Conservation (phyloP, 805 yeast genomes). For the Wickerhamiella cacticola region DNA sequence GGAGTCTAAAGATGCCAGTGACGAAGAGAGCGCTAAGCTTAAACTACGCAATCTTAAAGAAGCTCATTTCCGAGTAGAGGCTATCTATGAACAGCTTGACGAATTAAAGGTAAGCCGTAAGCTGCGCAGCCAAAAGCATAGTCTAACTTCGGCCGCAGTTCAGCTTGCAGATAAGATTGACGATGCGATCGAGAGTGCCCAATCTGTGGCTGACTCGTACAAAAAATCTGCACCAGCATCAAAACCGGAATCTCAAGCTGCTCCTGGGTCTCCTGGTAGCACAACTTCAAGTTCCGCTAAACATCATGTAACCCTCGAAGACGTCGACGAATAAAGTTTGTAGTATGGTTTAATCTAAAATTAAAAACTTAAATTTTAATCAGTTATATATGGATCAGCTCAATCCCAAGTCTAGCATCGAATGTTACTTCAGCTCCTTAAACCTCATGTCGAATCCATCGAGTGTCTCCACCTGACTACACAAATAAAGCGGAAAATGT, state of each 20-base stretch:
- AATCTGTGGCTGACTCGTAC: not conserved
- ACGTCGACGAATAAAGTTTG: conserved; percentile 12
- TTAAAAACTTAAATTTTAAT: not conserved
- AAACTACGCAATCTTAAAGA: conserved; percentile 4
- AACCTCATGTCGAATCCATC: not conserved
- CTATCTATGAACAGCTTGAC: conserved; percentile 10
- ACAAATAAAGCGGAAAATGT: not conserved
- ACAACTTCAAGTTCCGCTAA: not conserved
- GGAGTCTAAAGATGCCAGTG: not conserved
- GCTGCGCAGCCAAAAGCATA: conserved; percentile 10
- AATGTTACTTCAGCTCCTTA: not conserved
- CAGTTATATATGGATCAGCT: not conserved
- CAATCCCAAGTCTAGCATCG: no score
- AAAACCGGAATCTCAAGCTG: not conserved
- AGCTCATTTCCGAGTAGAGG: conserved; percentile 11
- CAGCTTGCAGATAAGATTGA: conserved; percentile 12
- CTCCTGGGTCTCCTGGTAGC: not conserved
- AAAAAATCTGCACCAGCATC: not conserved
- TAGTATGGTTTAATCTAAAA: not conserved
- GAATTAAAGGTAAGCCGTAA: not conserved
- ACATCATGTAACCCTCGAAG: conserved; percentile 13
- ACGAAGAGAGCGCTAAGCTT: not conserved
- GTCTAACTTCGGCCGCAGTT: conserved; percentile 9
- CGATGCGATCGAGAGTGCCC: not conserved
- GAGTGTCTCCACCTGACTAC: conserved; percentile 1